These are phyloP conservation scores for Xylaria sp. DNA, from an alignment of 2,329 filamentous ascomycete species.

Conservation along the genomic window DNA sequence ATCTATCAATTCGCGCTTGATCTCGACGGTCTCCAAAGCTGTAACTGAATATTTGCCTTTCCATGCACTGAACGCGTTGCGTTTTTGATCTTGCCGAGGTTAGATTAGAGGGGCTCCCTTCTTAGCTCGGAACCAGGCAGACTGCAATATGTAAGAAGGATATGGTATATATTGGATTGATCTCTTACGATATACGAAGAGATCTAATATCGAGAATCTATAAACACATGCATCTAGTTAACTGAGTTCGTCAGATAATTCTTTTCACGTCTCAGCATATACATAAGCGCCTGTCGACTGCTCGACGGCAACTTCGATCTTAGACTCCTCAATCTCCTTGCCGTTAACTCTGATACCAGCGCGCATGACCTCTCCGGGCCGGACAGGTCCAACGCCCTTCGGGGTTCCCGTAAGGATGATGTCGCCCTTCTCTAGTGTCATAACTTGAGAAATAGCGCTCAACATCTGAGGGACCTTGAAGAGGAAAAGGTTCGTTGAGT, in stretches of 20 bases:
- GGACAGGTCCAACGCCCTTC: slow-evolving; percentile 90
- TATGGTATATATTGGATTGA: slow-evolving; percentile 14
- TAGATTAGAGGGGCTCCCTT: not conserved
- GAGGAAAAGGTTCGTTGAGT: slow-evolving; percentile 94
- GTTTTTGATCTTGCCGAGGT: slow-evolving; percentile 1
- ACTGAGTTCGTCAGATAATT: not conserved
- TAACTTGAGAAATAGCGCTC: slow-evolving; percentile 92
- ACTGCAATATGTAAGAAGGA: not conserved
- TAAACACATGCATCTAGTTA: not conserved
- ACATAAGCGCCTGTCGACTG: slow-evolving; percentile 82
- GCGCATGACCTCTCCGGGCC: slow-evolving; percentile 86
- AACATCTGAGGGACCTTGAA: slow-evolving; percentile 89
- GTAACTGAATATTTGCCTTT: not conserved
- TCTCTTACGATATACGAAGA: not conserved
- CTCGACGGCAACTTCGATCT: slow-evolving; percentile 83
- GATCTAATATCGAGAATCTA: slow-evolving; percentile 1
- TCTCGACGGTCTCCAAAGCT: not conserved
- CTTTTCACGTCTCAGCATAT: slow-evolving; percentile 74
- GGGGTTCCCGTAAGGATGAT: slow-evolving; percentile 97
- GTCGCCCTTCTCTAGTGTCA: slow-evolving; percentile 92
- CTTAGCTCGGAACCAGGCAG: not conserved
- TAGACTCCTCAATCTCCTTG: slow-evolving; percentile 85
- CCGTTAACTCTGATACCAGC: slow-evolving; percentile 84
- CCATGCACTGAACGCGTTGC: not conserved
- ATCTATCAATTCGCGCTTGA: not conserved